phyloP scores from a whole-genome alignment of 257 asterid genomes.

The Solanum chilense region DNA sequence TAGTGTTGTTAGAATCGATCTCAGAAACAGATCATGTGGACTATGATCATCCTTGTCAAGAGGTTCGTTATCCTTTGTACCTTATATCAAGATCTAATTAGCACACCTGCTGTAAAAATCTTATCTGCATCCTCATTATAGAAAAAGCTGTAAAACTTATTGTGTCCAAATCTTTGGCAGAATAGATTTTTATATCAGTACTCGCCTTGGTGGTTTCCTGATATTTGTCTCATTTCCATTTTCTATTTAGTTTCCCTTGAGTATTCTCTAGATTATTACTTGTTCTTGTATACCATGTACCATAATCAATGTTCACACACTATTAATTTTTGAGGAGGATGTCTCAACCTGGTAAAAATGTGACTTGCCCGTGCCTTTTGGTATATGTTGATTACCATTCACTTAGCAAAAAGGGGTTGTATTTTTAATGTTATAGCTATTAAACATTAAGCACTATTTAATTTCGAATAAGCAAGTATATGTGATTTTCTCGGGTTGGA shows the following conservation, averaged over 20 bases:
- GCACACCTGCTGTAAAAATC: not conserved
- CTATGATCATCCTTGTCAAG: slow-evolving; percentile 82
- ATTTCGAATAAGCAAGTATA: not conserved
- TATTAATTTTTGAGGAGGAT: no score
- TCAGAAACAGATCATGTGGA: slow-evolving; percentile 96
- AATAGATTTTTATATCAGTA: not conserved
- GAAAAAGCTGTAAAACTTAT: not conserved
- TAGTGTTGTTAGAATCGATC: slow-evolving; percentile 73
- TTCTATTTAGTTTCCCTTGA: not conserved
- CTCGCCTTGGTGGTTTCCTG: not conserved
- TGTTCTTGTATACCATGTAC: not conserved
- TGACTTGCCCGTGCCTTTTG: not conserved
- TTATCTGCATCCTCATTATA: not conserved
- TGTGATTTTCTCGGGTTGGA: not conserved
- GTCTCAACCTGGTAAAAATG: not conserved
- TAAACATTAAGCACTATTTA: not conserved
- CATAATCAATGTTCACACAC: no score
- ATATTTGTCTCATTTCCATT: not conserved
- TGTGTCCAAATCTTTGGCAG: not conserved
- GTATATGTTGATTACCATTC: not conserved
- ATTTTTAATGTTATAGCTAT: not conserved
- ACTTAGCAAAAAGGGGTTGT: not conserved
- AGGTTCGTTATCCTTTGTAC: slow-evolving; percentile 31
- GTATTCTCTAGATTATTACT: no score
- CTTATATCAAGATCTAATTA: not conserved